Base-by-base conservation (phyloP, 202 grass and related monocot genomes). In the Carex sylvatica region DNA sequence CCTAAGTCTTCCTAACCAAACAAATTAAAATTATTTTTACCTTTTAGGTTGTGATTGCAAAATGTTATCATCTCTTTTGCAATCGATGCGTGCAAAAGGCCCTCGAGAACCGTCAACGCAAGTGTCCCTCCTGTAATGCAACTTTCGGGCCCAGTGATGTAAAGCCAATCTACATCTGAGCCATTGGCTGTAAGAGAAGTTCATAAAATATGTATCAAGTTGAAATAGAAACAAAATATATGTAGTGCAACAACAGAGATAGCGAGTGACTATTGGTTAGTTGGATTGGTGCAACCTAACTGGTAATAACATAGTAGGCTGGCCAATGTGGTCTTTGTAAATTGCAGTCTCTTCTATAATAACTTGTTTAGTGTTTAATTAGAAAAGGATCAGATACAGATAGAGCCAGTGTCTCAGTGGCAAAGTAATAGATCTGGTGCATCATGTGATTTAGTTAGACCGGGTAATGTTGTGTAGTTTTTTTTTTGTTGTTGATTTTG, bases 61-160 rank as follows among this genome's bases (percentile, higher is more conserved):
- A 97, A 82, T 97, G 94, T 70, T 97, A 93, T 74, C 94, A 97
- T 92, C 87, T 97, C 12, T 97, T 97, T 84, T 97, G 94, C 68
- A 88, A 89, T 85, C 91, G 85, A 54, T 97, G 94, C 42, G 78
- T 97, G 82, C 89, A 87, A 38, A 97, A 88, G 62, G 87, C 91
- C 22, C 69, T 93, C 44, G 84, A 87, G 71, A 93, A 63, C 61
- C 89, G 91, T 60, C 94, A 93, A 74, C 88, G 92, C 33, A 88
- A 89, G 53, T 97, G 94, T 30, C 94, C 94, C 30, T 85, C 88
- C 42, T 97, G 93, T 74, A 79, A 91, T 13, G 71, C 79, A 74
- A 90, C 85, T 64, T 97, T 97, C 1, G 84, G 89, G 44, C 82
- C 85, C 46, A 93, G 89, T 76, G 94, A 97, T 82, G 94, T 97